Evolutionary conservation across 148 eudicot genomes (phyloP).

Genomic region (Rhododendron mucronatum): DNA sequence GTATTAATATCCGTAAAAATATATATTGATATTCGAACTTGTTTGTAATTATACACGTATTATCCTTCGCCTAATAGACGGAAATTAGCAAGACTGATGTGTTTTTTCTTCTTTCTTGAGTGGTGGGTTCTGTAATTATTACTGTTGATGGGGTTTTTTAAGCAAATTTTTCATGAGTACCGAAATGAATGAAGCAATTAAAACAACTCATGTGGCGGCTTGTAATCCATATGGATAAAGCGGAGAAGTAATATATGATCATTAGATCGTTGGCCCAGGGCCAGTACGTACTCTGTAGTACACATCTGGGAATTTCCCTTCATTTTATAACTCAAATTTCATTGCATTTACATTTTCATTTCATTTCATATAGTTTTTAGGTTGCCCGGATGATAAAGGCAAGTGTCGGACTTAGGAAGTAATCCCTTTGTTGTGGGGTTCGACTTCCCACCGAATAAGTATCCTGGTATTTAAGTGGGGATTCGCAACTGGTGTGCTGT

Average conservation of each 20-base stretch:
- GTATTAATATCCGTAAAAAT: too few relatives aligned
- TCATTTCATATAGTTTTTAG: background rate
- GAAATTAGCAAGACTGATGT: too few relatives aligned
- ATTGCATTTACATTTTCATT: background rate
- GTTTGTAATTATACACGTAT: too few relatives aligned
- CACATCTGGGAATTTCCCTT: background rate
- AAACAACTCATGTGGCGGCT: slow-evolving; percentile 26
- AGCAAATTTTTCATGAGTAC: background rate
- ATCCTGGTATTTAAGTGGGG: too few relatives aligned
- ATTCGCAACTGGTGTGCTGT: too few relatives aligned
- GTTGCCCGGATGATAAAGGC: too few relatives aligned
- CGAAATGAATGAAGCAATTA: too few relatives aligned
- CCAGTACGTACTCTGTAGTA: background rate
- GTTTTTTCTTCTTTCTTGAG: background rate
- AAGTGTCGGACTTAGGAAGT: too few relatives aligned
- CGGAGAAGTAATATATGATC: background rate
- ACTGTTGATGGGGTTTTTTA: background rate
- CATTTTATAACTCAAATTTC: background rate
- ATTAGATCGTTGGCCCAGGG: background rate
- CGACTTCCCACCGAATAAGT: too few relatives aligned
- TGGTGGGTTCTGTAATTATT: background rate
- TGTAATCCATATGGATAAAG: slow-evolving; percentile 2
- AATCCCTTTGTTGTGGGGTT: too few relatives aligned
- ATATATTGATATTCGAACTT: too few relatives aligned
- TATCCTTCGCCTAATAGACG: too few relatives aligned